Percentiles rank a stretch among this genome's conserved stretches.
These are phyloP conservation scores for Fusarium kyushuense DNA, from an alignment of 2,329 filamentous ascomycete genomes.

Conservation along the genomic window DNA sequence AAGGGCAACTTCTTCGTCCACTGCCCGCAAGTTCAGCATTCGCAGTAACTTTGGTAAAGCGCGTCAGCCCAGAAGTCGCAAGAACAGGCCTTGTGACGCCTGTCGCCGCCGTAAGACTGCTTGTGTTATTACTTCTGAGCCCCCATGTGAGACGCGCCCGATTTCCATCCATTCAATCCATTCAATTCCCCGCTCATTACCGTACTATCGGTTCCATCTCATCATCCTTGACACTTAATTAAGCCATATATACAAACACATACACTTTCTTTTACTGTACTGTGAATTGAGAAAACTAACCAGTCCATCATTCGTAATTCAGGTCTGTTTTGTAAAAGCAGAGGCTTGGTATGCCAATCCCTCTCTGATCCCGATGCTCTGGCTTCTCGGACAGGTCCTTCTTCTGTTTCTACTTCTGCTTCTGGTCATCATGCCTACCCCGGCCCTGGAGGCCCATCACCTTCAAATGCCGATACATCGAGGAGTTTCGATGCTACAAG, in stretches of 20 bases:
- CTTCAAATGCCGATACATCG: constrained; percentile 14
- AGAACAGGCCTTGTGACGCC: constrained; percentile 60
- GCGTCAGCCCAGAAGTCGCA: constrained; percentile 58
- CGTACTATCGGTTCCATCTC: not conserved
- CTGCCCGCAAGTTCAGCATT: constrained; percentile 55
- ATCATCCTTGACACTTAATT: constrained; percentile 12
- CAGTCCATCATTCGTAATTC: constrained; percentile 10
- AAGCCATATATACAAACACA: constrained; percentile 1
- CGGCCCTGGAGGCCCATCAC: constrained; percentile 1
- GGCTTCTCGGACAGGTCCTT: constrained; percentile 6
- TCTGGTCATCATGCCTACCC: not conserved
- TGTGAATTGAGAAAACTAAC: constrained; percentile 20
- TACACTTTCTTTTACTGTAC: not conserved
- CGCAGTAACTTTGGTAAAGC: constrained; percentile 58
- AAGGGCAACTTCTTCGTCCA: constrained; percentile 26
- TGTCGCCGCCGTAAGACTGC: constrained; percentile 61
- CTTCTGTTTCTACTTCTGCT: not conserved
- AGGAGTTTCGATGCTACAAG: constrained; percentile 12
- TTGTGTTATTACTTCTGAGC: constrained; percentile 59
- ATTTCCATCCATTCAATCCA: not conserved
- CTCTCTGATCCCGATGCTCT: constrained; percentile 41
- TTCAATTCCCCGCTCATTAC: not conserved
- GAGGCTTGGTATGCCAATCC: constrained; percentile 52
- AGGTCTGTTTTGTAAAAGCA: constrained; percentile 54
- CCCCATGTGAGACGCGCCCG: constrained; percentile 56